phyloP scores from a whole-genome alignment of 2,329 filamentous ascomycete species.

The Periglandula ipomoeae region DNA sequence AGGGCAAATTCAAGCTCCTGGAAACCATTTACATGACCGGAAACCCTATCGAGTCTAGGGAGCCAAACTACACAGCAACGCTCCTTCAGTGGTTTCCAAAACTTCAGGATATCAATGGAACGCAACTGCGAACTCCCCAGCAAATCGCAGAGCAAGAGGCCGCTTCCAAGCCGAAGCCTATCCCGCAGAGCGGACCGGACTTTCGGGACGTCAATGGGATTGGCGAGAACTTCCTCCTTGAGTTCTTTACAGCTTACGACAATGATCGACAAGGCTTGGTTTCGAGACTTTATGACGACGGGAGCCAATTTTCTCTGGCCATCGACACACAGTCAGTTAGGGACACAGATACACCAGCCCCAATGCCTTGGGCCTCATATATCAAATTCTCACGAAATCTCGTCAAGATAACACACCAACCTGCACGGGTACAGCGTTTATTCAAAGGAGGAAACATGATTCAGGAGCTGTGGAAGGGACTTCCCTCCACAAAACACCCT shows the following conservation, averaged over 20 bases:
- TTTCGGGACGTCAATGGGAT: constrained; percentile 68
- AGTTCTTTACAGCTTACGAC: constrained; percentile 69
- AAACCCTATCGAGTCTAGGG: constrained; percentile 60
- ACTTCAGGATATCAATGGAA: constrained; percentile 66
- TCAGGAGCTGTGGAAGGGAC: constrained; percentile 54
- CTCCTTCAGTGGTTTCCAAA: constrained; percentile 76
- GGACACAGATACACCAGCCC: constrained; percentile 32
- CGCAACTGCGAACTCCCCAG: constrained; percentile 63
- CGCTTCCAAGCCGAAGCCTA: constrained; percentile 42
- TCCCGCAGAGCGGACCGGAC: constrained; percentile 55
- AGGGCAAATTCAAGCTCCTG: constrained; percentile 65
- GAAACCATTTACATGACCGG: constrained; percentile 71
- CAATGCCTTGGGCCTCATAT: constrained; percentile 62
- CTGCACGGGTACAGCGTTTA: constrained; percentile 54
- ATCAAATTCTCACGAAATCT: constrained; percentile 73
- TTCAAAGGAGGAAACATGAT: constrained; percentile 59
- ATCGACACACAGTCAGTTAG: constrained; percentile 54
- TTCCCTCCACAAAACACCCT: constrained; percentile 69
- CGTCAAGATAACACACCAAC: constrained; percentile 52
- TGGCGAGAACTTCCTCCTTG: constrained; percentile 64
- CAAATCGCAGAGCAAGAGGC: constrained; percentile 50
- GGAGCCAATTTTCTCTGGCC: constrained; percentile 66
- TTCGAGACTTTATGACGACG: constrained; percentile 62
- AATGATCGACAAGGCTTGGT: constrained; percentile 55
- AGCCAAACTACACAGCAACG: constrained; percentile 55